These are phyloP conservation scores for Fusarium longipes DNA, from an alignment of 2,329 filamentous ascomycete genomes.

Conservation along the genomic window DNA sequence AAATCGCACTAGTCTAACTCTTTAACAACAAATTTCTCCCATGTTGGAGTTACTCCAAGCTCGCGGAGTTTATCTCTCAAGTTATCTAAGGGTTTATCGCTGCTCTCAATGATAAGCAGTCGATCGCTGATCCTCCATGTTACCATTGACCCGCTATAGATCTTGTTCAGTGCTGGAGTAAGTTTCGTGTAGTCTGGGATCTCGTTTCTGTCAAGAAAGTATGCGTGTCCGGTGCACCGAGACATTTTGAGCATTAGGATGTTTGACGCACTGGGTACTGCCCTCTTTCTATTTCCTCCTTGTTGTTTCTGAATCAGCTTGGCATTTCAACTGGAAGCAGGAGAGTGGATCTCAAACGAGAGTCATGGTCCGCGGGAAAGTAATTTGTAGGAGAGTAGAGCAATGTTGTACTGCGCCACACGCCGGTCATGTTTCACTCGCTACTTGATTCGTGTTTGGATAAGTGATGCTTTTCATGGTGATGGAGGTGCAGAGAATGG, in stretches of 20 bases:
- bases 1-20: neutral
- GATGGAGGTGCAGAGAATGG: neutral
- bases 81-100: accelerated
- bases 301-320: accelerated
- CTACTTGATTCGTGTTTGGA: accelerated
- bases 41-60: neutral
- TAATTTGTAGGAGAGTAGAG: accelerated
- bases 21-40: neutral
- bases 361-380: too few species aligned
- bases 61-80: neutral
- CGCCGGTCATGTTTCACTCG: neutral
- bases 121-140: accelerated
- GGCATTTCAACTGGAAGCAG: too few species aligned
- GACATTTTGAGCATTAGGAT: neutral
- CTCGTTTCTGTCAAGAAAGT: neutral
- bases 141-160: neutral
- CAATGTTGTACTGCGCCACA: neutral
- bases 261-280: accelerated
- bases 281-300: too few species aligned
- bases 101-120: accelerated
- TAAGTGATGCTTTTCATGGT: neutral
- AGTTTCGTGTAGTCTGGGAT: neutral
- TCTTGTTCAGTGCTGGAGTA: accelerated
- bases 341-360: neutral
- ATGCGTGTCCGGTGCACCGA: neutral